phyloP scores from a whole-genome alignment of 208 protist species.

The Leishmania gerbilli region DNA sequence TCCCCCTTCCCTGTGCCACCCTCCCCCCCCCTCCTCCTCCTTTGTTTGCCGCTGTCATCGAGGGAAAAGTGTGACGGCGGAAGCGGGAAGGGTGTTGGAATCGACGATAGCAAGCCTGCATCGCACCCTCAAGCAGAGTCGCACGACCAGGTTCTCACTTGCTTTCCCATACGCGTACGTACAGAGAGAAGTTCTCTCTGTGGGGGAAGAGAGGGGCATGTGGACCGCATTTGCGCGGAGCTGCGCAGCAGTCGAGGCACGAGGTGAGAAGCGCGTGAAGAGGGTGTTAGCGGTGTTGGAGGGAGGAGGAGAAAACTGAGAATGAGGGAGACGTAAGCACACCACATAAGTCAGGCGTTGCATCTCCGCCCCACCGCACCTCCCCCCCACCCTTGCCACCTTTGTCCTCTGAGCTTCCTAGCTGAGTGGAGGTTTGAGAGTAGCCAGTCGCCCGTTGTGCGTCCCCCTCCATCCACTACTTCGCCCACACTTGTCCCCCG shows the following conservation, averaged over 20 bases:
- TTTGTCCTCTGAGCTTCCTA: not conserved
- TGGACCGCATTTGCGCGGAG: not conserved
- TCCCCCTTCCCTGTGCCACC: not conserved
- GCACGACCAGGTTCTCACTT: not conserved
- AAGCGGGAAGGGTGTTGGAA: not conserved
- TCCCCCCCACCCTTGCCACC: not conserved
- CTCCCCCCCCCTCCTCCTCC: not conserved
- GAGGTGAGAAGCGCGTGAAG: not conserved
- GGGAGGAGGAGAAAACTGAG: not conserved
- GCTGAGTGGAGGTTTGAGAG: not conserved
- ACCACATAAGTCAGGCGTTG: not conserved
- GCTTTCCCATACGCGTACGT: not conserved
- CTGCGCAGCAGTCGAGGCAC: not conserved
- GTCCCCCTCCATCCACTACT: not conserved
- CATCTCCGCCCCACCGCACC: not conserved
- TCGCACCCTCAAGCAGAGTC: not conserved
- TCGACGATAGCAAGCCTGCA: no score
- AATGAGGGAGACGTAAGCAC: not conserved
- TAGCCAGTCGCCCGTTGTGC: not conserved
- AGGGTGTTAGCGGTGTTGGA: not conserved
- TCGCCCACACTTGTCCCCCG: not conserved
- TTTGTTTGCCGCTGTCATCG: not conserved
- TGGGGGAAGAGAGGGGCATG: not conserved
- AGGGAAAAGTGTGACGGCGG: not conserved
- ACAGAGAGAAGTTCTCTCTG: not conserved